phyloP scores from a whole-genome alignment of 2,329 filamentous ascomycete species.

The Dothidotthia symphoricarpi region DNA sequence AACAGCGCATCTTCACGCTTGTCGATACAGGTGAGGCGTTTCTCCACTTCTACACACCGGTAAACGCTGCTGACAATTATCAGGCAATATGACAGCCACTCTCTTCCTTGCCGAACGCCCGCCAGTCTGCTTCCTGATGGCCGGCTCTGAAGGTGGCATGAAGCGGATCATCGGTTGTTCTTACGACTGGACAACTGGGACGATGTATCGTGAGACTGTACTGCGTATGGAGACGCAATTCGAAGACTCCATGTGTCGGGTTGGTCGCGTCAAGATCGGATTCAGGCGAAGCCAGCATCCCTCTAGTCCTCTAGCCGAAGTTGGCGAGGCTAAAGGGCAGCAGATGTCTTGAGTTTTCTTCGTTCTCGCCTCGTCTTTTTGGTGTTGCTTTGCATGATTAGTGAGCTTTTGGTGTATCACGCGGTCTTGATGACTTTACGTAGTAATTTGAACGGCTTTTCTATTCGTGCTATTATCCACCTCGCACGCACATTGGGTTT shows the following conservation, averaged over 20 bases:
- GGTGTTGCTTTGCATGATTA: too few species aligned
- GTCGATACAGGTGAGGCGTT: slow-evolving; percentile 36
- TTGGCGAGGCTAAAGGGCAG: slow-evolving; percentile 23
- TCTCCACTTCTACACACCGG: not conserved
- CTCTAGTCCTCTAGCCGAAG: slow-evolving; percentile 28
- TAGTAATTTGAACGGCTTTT: too few species aligned
- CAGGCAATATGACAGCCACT: slow-evolving; percentile 46
- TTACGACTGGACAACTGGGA: slow-evolving; percentile 46
- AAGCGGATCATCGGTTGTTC: slow-evolving; percentile 49
- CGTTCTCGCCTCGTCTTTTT: too few species aligned
- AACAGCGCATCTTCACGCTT: slow-evolving; percentile 29
- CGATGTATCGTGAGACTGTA: slow-evolving; percentile 47
- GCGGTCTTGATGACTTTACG: too few species aligned
- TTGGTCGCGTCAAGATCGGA: slow-evolving; percentile 34
- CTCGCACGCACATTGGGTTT: too few species aligned
- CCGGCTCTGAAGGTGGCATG: slow-evolving; percentile 49
- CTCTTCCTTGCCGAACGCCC: slow-evolving; percentile 43
- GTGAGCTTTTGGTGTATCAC: too few species aligned
- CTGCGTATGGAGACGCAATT: slow-evolving; percentile 44
- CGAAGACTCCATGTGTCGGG: slow-evolving; percentile 37
- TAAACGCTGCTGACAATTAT: slow-evolving; percentile 19
- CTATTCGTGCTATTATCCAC: too few species aligned
- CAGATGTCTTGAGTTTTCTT: too few species aligned
- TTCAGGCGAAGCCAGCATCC: slow-evolving; percentile 33
- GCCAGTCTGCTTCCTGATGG: slow-evolving; percentile 46